These are phyloP conservation scores for Capsicum pubescens DNA, from an alignment of 257 asterid genomes.

Conservation along the genomic window DNA sequence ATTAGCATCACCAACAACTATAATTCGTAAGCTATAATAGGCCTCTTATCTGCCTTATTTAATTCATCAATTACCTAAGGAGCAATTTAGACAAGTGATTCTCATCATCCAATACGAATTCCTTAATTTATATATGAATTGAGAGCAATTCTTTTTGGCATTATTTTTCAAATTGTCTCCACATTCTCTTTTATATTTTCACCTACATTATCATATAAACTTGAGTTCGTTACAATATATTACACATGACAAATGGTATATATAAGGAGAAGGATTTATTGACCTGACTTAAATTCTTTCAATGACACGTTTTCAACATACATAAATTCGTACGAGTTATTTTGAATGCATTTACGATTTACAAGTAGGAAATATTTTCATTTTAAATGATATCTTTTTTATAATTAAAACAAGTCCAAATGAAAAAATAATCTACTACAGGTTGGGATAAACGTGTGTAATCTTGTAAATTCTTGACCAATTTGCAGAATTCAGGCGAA, in stretches of 20 bases:
- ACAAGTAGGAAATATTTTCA: not conserved
- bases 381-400: not conserved
- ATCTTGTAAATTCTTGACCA: not conserved
- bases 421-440: not conserved
- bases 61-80: not conserved
- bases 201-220: not conserved
- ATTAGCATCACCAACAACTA: not conserved
- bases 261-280: not conserved
- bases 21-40: not conserved
- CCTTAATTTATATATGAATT: not conserved
- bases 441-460: not conserved
- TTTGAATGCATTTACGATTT: not conserved
- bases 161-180: not conserved
- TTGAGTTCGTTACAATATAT: not conserved
- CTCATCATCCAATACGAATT: not conserved
- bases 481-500: not conserved
- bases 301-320: not conserved
- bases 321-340: not conserved
- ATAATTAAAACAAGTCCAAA: not conserved
- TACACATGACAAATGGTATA: no score
- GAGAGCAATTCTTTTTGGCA: not conserved
- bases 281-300: not conserved
- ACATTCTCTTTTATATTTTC: not conserved
- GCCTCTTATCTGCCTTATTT: not conserved
- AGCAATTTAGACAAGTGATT: not conserved